Conservation (phyloP, 2,329 filamentous ascomycete species). For the Ascocoryne sarcoides region DNA sequence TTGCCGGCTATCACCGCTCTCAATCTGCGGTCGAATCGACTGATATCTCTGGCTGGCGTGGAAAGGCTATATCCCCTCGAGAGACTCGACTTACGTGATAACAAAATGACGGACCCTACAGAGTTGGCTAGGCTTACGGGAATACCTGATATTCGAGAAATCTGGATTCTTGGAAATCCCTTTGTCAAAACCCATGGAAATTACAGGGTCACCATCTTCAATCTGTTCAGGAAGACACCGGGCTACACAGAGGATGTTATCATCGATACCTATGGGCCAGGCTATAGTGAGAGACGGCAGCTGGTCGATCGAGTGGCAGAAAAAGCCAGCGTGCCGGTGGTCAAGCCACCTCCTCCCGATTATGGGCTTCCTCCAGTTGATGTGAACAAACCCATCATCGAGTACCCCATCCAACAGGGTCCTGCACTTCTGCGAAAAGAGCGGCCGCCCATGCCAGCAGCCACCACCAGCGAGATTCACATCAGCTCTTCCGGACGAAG, state of each 20-base stretch:
- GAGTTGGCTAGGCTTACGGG: conserved; percentile 84
- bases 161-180: conserved; percentile 88
- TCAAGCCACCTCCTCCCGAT: conserved; percentile 60
- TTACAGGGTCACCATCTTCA: conserved; percentile 89
- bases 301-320: conserved; percentile 75
- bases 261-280: conserved; percentile 76
- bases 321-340: conserved; percentile 65
- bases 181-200: conserved; percentile 75
- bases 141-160: conserved; percentile 83
- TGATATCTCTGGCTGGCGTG: conserved; percentile 79
- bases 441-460: conserved; percentile 38
- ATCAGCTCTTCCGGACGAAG: conserved; percentile 49
- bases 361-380: conserved; percentile 48
- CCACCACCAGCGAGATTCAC: conserved; percentile 49
- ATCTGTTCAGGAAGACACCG: conserved; percentile 82
- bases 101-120: conserved; percentile 79
- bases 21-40: conserved; percentile 81
- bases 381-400: conserved; percentile 57
- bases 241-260: conserved; percentile 86
- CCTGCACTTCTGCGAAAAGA: conserved; percentile 51
- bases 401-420: conserved; percentile 43
- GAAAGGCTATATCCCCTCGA: conserved; percentile 85
- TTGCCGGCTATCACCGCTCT: conserved; percentile 88
- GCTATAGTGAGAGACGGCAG: conserved; percentile 76
- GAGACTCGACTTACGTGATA: conserved; percentile 83